Conservation (phyloP, 129 eudicot genomes). For the Apium graveolens region DNA sequence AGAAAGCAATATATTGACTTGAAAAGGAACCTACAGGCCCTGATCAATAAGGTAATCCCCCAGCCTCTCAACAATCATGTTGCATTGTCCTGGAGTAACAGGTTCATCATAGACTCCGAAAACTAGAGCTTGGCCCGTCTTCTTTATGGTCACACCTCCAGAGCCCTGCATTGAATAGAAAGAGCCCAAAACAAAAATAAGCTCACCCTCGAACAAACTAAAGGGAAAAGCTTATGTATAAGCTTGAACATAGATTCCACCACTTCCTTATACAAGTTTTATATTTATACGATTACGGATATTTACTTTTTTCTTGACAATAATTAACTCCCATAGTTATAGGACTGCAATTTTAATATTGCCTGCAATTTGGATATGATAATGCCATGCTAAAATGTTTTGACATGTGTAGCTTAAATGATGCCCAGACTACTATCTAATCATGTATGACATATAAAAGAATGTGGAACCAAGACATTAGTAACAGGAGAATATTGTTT, state of each 20-base stretch:
- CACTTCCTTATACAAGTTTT: neutral
- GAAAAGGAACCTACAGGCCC: constrained; percentile 21
- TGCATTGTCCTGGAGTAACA: constrained; percentile 93
- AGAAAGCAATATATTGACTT: neutral
- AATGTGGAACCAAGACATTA: neutral
- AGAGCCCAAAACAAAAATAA: neutral
- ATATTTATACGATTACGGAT: neutral
- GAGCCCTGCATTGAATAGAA: constrained; percentile 42
- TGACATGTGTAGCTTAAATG: neutral
- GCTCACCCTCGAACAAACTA: neutral
- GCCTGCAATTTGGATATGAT: neutral
- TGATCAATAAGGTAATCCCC: constrained; percentile 89
- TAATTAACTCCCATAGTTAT: neutral
- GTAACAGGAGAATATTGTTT: neutral
- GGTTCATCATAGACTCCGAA: constrained; percentile 87
- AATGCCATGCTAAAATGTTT: neutral
- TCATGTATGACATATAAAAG: neutral
- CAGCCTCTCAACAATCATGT: constrained; percentile 86
- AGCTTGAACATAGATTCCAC: neutral
- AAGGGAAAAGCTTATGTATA: neutral
- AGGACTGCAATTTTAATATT: neutral
- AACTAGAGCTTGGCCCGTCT: constrained; percentile 61
- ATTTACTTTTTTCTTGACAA: neutral
- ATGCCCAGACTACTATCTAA: neutral
- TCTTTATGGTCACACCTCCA: constrained; percentile 73